Evolutionary conservation across 2,329 filamentous ascomycete genomes (phyloP), one percentile per base, ranked within the genome.

Genomic region (Diaporthe nobilis): DNA sequence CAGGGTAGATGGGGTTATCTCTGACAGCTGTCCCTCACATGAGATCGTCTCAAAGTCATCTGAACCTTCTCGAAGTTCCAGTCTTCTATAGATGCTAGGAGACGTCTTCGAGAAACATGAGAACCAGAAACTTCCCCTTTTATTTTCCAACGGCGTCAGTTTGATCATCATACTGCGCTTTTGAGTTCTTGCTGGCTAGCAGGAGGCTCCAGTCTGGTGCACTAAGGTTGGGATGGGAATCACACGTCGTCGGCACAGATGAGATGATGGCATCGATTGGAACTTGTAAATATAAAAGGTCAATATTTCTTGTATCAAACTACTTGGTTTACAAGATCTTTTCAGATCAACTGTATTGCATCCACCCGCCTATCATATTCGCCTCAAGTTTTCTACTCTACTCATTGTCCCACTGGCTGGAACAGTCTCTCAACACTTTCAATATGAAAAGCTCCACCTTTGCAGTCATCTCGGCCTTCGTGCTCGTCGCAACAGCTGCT

Each of bases 11-110:
- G 6, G 12, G 34, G 31, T 22, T 5, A n/a, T 42, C 20, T 42
- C 57, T 60, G 57, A 60, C 31, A 60, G 34, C 22, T 39, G 34
- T 60, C 57, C 10, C 15, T n/a, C 31, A 60, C 22, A 60, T 39
- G 57, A 39, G 57, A 60, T 60, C 57, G 57, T 39, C 22, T 60
- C 22, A 39, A 60, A 39, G 6, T 39, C 57, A 60, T 60, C 57
- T 60, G 22, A 60, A 60, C 34, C 15, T n/a, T 25, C 10, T 39
- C n/a, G 13, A 15, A 7, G 57, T 60, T 39, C 34, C 22, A 60
- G 20, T 8, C 4, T 22, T n/a, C 57, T 13, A 60, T 39, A 22
- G 20, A 22, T 10, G 34, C 12, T 22, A 60, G 34, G 7, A n/a
- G 31, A 39, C 3, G 12, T 25, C 13, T 20, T 37, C 28, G 31